Percentiles rank a stretch among this genome's conserved stretches.
These are phyloP conservation scores for Malassezia globosa DNA, from an alignment of 1,284 basidiomycete species.

Conservation along the genomic window DNA sequence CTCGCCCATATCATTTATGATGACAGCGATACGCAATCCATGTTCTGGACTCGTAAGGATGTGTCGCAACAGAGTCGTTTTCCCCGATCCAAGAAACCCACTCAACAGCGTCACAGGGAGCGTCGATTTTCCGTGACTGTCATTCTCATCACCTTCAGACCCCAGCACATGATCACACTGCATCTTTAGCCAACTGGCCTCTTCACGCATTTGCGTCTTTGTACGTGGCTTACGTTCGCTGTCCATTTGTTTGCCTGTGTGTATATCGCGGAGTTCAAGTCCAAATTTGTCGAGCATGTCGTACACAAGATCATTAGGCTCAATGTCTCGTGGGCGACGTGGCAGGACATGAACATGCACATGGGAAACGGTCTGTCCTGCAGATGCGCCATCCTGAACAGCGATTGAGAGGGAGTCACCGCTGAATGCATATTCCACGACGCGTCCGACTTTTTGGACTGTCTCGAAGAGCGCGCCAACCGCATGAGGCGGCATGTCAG, in stretches of 20 bases:
- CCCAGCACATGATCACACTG: background rate
- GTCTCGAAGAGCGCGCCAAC: constrained; percentile 28
- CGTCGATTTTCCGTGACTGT: constrained; percentile 16
- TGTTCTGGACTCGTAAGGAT: constrained; percentile 50
- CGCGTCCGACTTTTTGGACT: constrained; percentile 29
- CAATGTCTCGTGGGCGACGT: constrained; percentile 32
- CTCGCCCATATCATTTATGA: constrained; percentile 51
- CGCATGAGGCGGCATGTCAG: constrained; percentile 22
- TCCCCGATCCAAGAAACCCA: constrained; percentile 51
- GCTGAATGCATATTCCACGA: constrained; percentile 28
- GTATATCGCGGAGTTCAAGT: constrained; percentile 22
- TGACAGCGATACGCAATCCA: constrained; percentile 48
- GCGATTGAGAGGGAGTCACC: constrained; percentile 36
- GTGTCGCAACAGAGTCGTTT: constrained; percentile 50
- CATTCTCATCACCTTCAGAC: background rate
- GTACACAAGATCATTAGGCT: constrained; percentile 38
- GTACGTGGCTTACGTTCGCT: constrained; percentile 32
- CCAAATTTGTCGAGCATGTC: constrained; percentile 25
- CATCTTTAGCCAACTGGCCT: constrained; percentile 23
- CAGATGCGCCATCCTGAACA: constrained; percentile 38
- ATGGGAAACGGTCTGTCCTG: constrained; percentile 38
- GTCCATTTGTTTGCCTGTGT: constrained; percentile 16
- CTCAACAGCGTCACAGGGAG: constrained; percentile 51
- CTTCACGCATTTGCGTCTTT: constrained; percentile 28
- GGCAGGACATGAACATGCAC: constrained; percentile 45